Evolutionary conservation across 805 yeast species (phyloP), one percentile per base, ranked within the genome.

Genomic region (Monosporozyma servazzii): DNA sequence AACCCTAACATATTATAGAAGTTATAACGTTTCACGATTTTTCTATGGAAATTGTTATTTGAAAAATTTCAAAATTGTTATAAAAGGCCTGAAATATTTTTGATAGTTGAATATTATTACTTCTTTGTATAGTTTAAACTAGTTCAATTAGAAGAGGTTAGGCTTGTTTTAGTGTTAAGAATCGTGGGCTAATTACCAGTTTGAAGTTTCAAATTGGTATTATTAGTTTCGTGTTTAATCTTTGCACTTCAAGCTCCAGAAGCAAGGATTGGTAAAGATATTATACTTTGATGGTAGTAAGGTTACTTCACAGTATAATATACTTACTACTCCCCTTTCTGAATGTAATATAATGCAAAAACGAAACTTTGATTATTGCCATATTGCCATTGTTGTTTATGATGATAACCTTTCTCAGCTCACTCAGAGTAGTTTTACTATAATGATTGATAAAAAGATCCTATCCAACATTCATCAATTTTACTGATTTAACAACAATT

Each of bases 351-450:
- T 7, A 25, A 25, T 37, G 10, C 20, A n/a, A 37, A 37, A 18
- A n/a, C n/a, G n/a, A 39, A 25, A 39, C 9, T 39, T 39, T 10
- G 37, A n/a, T 13, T 3, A 17, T 41, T 21, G n/a, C 13, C 23
- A 11, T 21, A 41, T 41, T 41, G 18, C 29, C 41, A 11, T 25
- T 44, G 17, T 27, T 45, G 48, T 63, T 55, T 57, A 63, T 70
- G 72, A 69, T 69, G 72, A 69, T 58, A 70, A 62, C 61, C 48
- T 54, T 61, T 64, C 73, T 70, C 73, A 70, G 73, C 73, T 70
- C 73, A 69, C 73, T 70, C 73, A 69, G 72, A 70, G 61, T 61
- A 51, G 54, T 47, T 39, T 25, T 41, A 20, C 40, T 29, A 40
- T 43, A 53, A 60, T 64, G 69, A 69, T 69, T 66, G 73, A 70